phyloP scores from a whole-genome alignment of 305 asterid genomes.

The Rubia tinctorum region DNA sequence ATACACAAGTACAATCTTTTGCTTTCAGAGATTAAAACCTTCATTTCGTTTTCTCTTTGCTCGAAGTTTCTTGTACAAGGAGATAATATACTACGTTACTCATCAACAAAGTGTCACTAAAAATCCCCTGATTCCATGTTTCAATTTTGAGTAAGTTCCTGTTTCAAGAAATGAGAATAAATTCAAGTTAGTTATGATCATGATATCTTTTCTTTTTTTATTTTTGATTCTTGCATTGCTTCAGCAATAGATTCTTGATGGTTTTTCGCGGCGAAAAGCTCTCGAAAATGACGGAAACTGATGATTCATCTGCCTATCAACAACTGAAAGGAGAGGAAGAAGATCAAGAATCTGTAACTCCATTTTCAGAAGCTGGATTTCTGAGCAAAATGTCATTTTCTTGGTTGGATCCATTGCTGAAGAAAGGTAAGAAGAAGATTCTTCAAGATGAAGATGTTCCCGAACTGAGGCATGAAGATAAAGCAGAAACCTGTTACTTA shows the following conservation, averaged over 20 bases:
- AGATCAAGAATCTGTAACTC: slow-evolving; percentile 26
- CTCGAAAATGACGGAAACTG: no score
- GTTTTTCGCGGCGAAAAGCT: background rate
- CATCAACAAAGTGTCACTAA: no score
- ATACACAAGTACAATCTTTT: background rate
- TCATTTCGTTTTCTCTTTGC: background rate
- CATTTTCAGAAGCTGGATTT: slow-evolving; percentile 53
- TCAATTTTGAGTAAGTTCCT: background rate
- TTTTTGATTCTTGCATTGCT: background rate
- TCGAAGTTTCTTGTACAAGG: background rate
- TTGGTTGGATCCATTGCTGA: slow-evolving; percentile 91
- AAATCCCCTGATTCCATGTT: background rate
- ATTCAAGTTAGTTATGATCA: background rate
- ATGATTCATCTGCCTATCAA: no score
- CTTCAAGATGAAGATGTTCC: slow-evolving; percentile 83
- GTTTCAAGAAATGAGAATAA: no score
- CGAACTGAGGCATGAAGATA: slow-evolving; percentile 52
- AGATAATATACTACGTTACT: no score
- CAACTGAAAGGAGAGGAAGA: no score
- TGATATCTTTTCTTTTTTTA: background rate
- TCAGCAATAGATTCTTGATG: background rate
- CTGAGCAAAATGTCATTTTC: slow-evolving; percentile 58
- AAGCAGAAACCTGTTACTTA: slow-evolving; percentile 69
- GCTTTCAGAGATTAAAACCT: background rate
- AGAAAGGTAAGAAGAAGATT: slow-evolving; percentile 60